These are phyloP conservation scores for Porphyrellus cyaneotinctus DNA, from an alignment of 768 basidiomycete genomes.

Conservation along the genomic window DNA sequence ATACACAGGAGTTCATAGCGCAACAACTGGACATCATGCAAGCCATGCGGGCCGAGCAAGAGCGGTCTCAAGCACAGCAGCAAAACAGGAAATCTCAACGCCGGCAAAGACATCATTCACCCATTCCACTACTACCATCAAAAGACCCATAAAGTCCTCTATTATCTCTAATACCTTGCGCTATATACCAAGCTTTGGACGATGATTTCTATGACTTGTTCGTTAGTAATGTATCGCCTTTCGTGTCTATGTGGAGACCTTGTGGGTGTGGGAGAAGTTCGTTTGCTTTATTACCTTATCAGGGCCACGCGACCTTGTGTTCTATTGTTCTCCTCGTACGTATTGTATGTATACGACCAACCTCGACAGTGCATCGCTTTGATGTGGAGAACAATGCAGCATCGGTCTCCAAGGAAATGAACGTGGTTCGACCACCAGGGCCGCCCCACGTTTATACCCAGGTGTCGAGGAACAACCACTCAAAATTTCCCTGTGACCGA, in stretches of 20 bases:
- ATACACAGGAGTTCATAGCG: constrained; percentile 81
- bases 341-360: constrained; percentile 6
- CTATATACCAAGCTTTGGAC: constrained; percentile 22
- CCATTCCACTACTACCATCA: constrained; percentile 30
- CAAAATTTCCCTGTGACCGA: background rate
- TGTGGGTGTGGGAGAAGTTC: background rate
- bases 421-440: background rate
- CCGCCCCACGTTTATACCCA: constrained; percentile 1
- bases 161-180: constrained; percentile 21
- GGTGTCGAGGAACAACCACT: background rate
- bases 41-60: constrained; percentile 80
- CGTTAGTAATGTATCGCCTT: background rate
- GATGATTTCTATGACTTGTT: background rate
- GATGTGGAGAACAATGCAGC: constrained; percentile 25
- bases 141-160: constrained; percentile 10
- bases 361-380: background rate
- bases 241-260: constrained; percentile 6
- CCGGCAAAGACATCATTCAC: constrained; percentile 28
- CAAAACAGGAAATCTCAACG: constrained; percentile 59
- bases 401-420: constrained; percentile 24
- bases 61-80: constrained; percentile 57
- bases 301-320: constrained; percentile 11
- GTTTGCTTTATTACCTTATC: constrained; percentile 17
- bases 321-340: constrained; percentile 21
- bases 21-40: constrained; percentile 82